Evolutionary conservation across 192 early-diverging fungal species (phyloP), one percentile per base, ranked within the genome.

Genomic region (Coemansia sp.): DNA sequence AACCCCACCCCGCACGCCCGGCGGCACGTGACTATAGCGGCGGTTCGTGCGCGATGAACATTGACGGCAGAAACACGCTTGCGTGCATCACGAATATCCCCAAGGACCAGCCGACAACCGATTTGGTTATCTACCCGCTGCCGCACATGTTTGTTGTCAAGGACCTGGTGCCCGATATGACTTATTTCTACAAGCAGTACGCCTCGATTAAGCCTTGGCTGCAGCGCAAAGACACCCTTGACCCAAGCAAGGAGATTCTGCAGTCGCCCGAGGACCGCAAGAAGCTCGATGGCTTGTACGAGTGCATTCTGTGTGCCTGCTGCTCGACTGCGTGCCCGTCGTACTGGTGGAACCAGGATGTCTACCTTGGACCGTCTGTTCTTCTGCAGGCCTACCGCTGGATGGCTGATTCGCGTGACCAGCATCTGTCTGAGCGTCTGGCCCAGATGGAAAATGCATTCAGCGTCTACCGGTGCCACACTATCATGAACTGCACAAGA

Each of bases 391-490:
- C 94, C 54, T 98, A 98, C 85, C 92, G 96, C 73, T 98, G 96
- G 96, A 98, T 98, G 92, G 87, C 88, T 60, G 96, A 98, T 81
- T 91, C 90, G 48, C 92, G 96, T 74, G 96, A 98, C 82, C 91
- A 98, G 71, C 92, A 89, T 69, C 89, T 90, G 37, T 56, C 72
- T 58, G 91, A 97, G 74, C 88, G 96, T 64, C 88, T 94, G 62
- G 86, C 85, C 56, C 86, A 87, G 47, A 83, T 98, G 69, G 94
- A 98, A 74, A 94, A 96, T 78, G 85, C 92, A 29, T 96, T 95
- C 89, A 92, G 92, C n/a, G 88, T 96, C 5, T 98, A 97, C 86
- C 91, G 94, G 51, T 98, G 96, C 89, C 96, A 98, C 84, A 97
- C 96, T 60, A 98, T 98, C 75, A 96, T 96, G 96, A 95, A 98